Conservation (phyloP, 2,329 filamentous ascomycete species). For the Colletotrichum lini region DNA sequence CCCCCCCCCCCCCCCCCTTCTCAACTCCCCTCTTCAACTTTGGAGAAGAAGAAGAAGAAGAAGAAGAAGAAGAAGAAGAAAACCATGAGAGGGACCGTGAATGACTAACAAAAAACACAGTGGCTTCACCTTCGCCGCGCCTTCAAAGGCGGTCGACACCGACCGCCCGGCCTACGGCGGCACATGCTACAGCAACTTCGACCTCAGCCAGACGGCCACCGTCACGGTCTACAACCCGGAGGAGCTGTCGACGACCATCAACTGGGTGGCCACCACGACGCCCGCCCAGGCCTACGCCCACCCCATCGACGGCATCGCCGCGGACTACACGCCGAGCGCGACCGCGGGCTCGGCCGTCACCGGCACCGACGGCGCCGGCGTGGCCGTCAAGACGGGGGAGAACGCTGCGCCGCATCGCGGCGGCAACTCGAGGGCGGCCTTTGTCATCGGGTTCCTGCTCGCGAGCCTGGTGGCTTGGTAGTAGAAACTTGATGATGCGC, state of each 20-base stretch:
- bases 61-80: no score
- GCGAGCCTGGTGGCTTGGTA: conserved; percentile 34
- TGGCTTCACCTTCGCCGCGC: conserved; percentile 35
- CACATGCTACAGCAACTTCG: conserved; percentile 39
- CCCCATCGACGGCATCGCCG: conserved; percentile 35
- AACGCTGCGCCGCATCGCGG: conserved; percentile 21
- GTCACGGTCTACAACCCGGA: conserved; percentile 38
- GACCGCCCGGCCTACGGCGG: conserved; percentile 39
- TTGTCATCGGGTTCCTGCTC: conserved; percentile 26
- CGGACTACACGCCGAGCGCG: conserved; percentile 33
- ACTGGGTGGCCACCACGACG: conserved; percentile 32
- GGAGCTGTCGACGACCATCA: conserved; percentile 36
- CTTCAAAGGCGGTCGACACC: conserved; percentile 16
- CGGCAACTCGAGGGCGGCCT: conserved; percentile 34
- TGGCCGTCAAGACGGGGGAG: conserved; percentile 24
- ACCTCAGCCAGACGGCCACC: conserved; percentile 34
- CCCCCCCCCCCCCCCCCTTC: no score
- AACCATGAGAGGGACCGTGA: background rate
- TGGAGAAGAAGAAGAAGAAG: no score
- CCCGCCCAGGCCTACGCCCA: conserved; percentile 39
- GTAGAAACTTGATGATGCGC: background rate
- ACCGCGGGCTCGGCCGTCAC: background rate
- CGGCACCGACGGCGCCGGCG: conserved; percentile 11
- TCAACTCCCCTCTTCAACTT: no score
- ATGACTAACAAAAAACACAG: conserved; percentile 5